phyloP scores from a whole-genome alignment of 495 filamentous ascomycete genomes.

The Hypoxylon fragiforme region DNA sequence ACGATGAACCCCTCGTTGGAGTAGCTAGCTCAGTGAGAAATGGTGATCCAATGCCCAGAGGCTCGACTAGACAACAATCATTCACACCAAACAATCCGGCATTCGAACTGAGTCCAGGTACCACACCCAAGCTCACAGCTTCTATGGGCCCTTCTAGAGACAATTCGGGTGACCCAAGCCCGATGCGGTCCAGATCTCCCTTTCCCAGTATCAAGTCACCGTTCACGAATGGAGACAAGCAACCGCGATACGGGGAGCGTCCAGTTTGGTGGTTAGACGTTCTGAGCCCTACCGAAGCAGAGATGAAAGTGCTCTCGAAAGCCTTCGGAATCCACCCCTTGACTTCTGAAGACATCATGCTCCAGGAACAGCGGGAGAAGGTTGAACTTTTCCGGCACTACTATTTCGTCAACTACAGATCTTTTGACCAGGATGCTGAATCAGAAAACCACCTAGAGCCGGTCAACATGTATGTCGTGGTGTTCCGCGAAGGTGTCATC shows the following conservation, averaged over 20 bases:
- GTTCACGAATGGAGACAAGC: slow-evolving; percentile 38
- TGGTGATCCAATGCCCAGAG: slow-evolving; percentile 18
- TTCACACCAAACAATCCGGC: slow-evolving; percentile 33
- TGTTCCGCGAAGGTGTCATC: slow-evolving; percentile 92
- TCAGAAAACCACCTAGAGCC: slow-evolving; percentile 90
- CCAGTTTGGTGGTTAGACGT: slow-evolving; percentile 97
- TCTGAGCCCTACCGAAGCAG: slow-evolving; percentile 82
- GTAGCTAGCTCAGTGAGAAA: slow-evolving; percentile 18
- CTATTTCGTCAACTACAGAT: slow-evolving; percentile 97
- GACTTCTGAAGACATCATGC: slow-evolving; percentile 94
- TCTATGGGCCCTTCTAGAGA: slow-evolving; percentile 23
- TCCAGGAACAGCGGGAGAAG: slow-evolving; percentile 95
- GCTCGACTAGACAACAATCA: slow-evolving; percentile 43
- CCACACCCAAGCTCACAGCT: slow-evolving; percentile 24
- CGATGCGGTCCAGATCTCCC: slow-evolving; percentile 27
- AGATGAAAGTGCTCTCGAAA: slow-evolving; percentile 90
- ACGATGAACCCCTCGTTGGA: slow-evolving; percentile 45
- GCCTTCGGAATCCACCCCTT: slow-evolving; percentile 93
- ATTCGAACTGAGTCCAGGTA: slow-evolving; percentile 17
- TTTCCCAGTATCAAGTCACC: slow-evolving; percentile 28
- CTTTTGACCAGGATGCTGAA: slow-evolving; percentile 90
- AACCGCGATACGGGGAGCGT: slow-evolving; percentile 78
- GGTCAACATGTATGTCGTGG: slow-evolving; percentile 96
- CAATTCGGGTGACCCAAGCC: slow-evolving; percentile 26
- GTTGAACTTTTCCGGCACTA: slow-evolving; percentile 96